phyloP scores from a whole-genome alignment of 2,329 filamentous ascomycete genomes.

The Arthrobotrys entomopaga region DNA sequence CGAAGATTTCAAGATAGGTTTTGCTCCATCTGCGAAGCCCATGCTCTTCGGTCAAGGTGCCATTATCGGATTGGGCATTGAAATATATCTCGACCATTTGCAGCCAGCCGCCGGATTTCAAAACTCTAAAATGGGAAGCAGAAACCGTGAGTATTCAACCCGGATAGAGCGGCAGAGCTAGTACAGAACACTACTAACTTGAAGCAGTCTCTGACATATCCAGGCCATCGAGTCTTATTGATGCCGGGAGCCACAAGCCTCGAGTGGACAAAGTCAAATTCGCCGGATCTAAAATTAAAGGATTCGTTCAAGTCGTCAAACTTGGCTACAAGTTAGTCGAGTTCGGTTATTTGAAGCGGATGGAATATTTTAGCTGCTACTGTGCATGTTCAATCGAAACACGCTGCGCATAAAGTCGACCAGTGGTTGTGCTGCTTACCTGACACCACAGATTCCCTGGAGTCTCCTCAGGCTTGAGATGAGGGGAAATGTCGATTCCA shows the following conservation, averaged over 20 bases:
- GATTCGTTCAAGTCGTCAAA: constrained; percentile 80
- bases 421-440: constrained; percentile 60
- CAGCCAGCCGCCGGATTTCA: constrained; percentile 82
- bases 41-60: constrained; percentile 75
- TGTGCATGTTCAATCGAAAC: no score
- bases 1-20: constrained; percentile 71
- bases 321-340: constrained; percentile 65
- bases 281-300: constrained; percentile 74
- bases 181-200: constrained; percentile 55
- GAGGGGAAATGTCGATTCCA: constrained; percentile 77
- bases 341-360: no score
- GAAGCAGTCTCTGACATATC: constrained; percentile 80
- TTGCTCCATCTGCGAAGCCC: constrained; percentile 73
- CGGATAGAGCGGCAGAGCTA: neutral
- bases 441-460: constrained; percentile 77
- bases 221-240: constrained; percentile 75
- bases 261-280: constrained; percentile 87
- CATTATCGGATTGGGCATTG: constrained; percentile 86
- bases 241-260: constrained; percentile 72
- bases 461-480: constrained; percentile 73
- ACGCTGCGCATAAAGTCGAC: no score
- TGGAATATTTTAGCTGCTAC: neutral
- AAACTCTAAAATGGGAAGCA: constrained; percentile 65
- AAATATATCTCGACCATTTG: constrained; percentile 90
- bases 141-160: constrained; percentile 32